Evolutionary conservation across 257 asterid genomes (phyloP).

Genomic region (Oldenlandia corymbosa): DNA sequence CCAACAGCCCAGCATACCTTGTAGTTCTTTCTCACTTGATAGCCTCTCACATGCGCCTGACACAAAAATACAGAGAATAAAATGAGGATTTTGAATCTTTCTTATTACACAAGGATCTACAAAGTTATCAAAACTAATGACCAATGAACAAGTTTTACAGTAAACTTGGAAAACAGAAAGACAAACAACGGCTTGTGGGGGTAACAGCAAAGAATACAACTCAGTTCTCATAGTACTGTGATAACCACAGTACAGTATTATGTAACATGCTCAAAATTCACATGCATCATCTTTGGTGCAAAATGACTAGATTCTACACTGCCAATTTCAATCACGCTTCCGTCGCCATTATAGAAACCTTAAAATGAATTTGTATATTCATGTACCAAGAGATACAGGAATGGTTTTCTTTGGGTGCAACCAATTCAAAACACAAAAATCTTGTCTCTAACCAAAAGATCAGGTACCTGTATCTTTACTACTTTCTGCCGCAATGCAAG

Average conservation of each 20-base stretch:
- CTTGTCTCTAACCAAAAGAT: too few species aligned
- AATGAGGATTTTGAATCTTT: conserved; percentile 2
- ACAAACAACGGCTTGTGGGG: neutral
- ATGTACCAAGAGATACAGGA: neutral
- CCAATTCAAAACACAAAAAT: too few species aligned
- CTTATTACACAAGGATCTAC: neutral
- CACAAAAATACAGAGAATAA: conserved; percentile 7
- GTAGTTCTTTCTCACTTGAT: conserved; percentile 74
- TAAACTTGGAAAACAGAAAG: neutral
- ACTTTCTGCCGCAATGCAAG: conserved; percentile 84
- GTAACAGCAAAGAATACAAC: too few species aligned
- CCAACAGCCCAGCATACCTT: conserved; percentile 92
- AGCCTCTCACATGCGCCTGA: conserved; percentile 97
- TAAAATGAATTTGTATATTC: too few species aligned
- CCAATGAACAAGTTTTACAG: neutral
- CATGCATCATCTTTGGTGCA: neutral
- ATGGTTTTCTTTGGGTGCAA: neutral
- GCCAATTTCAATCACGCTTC: neutral
- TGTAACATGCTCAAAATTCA: neutral
- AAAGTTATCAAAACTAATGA: neutral
- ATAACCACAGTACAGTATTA: too few species aligned
- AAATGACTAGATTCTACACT: neutral
- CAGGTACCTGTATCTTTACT: conserved; percentile 82
- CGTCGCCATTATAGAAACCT: too few species aligned
- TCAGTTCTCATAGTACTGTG: neutral